Percentiles rank a stretch among this genome's conserved stretches.
Conservation (phyloP, 2,329 filamentous ascomycete genomes). For the Exophiala spinifera region DNA sequence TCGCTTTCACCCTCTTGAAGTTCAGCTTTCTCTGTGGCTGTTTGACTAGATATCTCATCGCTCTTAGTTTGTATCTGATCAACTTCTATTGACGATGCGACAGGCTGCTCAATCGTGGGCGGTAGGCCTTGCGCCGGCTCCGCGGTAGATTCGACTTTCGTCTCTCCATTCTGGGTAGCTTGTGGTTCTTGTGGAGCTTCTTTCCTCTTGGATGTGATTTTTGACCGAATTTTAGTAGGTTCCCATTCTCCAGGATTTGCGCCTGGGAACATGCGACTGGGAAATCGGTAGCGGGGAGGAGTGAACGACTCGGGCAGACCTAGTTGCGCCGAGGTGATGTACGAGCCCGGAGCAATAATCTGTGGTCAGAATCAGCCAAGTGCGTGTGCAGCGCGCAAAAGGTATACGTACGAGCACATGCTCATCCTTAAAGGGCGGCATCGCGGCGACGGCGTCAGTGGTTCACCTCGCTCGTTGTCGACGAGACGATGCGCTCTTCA, state of each 20-base stretch:
- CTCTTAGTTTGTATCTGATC: background rate
- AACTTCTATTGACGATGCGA: background rate
- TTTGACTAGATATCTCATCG: slow-evolving; percentile 5
- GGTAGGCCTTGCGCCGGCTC: slow-evolving; percentile 40
- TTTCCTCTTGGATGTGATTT: slow-evolving; percentile 28
- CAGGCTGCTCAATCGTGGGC: slow-evolving; percentile 27
- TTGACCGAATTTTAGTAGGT: slow-evolving; percentile 72
- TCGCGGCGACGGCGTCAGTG: slow-evolving; percentile 25
- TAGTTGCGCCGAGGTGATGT: slow-evolving; percentile 85
- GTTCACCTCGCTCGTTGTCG: background rate
- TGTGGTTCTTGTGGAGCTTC: slow-evolving; percentile 4
- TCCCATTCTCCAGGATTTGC: slow-evolving; percentile 76
- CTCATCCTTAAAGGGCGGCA: slow-evolving; percentile 54
- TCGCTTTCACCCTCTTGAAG: background rate
- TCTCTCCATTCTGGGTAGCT: background rate
- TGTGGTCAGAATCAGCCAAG: slow-evolving; percentile 23
- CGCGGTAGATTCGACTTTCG: slow-evolving; percentile 27
- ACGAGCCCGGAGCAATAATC: slow-evolving; percentile 66
- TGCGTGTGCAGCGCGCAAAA: background rate
- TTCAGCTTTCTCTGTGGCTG: slow-evolving; percentile 1
- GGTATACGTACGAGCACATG: slow-evolving; percentile 45
- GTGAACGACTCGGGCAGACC: slow-evolving; percentile 88
- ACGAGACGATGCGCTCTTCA: background rate
- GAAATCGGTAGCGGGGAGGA: slow-evolving; percentile 78
- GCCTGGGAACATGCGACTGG: slow-evolving; percentile 86